Percentiles rank a stretch among this genome's conserved stretches.
phyloP scores from a whole-genome alignment of 352 stramenopile genomes.

The Thraustochytrium sp. region DNA sequence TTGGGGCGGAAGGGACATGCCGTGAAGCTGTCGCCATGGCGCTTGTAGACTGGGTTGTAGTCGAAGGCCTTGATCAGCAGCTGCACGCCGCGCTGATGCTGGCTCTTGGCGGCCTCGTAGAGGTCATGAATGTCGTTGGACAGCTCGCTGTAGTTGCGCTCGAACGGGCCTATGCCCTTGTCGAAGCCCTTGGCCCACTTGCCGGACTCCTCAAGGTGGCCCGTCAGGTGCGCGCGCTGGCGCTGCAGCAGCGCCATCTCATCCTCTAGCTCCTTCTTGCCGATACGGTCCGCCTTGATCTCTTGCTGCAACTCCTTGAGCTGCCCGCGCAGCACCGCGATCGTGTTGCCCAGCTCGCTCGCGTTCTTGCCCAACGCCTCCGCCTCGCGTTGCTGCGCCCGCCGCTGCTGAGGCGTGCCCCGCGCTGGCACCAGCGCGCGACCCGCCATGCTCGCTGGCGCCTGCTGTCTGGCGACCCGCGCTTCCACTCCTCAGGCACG shows the following conservation, averaged over 20 bases:
- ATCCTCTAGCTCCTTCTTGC: slow-evolving; percentile 50
- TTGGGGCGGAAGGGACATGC: slow-evolving; percentile 63
- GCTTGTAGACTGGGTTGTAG: slow-evolving; percentile 79
- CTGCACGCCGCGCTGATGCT: slow-evolving; percentile 69
- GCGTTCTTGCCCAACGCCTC: slow-evolving; percentile 16
- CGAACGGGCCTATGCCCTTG: slow-evolving; percentile 47
- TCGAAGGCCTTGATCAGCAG: slow-evolving; percentile 78
- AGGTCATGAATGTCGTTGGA: slow-evolving; percentile 67
- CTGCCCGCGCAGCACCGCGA: slow-evolving; percentile 26
- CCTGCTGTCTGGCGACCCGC: too few species aligned
- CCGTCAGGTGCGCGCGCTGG: slow-evolving; percentile 42
- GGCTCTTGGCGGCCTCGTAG: slow-evolving; percentile 74
- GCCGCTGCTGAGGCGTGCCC: too few species aligned
- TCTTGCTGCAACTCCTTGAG: slow-evolving; percentile 36
- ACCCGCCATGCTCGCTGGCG: too few species aligned
- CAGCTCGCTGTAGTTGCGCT: slow-evolving; percentile 54
- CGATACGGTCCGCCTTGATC: slow-evolving; percentile 49
- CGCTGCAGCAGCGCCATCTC: slow-evolving; percentile 40
- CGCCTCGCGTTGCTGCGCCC: neutral
- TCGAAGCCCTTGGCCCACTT: slow-evolving; percentile 50
- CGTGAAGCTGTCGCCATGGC: slow-evolving; percentile 73
- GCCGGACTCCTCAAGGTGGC: slow-evolving; percentile 44
- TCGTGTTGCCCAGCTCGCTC: slow-evolving; percentile 33
- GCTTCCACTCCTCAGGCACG: too few species aligned
- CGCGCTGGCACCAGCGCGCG: too few species aligned